Evolutionary conservation across 2,329 filamentous ascomycete genomes (phyloP).

Genomic region (Grosmannia penicillata): DNA sequence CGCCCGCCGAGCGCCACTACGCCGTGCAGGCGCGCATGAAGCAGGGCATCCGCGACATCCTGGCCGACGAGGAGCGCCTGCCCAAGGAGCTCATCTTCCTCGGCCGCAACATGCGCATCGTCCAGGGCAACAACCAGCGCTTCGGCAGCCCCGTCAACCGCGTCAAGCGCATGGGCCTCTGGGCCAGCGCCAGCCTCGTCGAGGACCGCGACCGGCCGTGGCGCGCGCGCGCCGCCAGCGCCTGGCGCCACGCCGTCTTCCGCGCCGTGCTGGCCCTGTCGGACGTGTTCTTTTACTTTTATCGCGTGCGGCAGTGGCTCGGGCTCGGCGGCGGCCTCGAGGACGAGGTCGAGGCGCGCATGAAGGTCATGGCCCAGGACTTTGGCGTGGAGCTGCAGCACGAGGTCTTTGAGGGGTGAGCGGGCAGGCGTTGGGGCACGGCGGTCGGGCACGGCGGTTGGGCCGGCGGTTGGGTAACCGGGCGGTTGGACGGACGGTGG

Average conservation of each 20-base stretch:
- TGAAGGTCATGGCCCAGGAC: slow-evolving; percentile 78
- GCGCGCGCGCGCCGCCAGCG: slow-evolving; percentile 49
- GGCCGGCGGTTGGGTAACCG: too few relatives aligned
- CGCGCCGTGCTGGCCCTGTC: slow-evolving; percentile 57
- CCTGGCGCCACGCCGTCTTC: slow-evolving; percentile 71
- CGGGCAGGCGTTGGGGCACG: too few relatives aligned
- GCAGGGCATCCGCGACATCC: slow-evolving; percentile 49
- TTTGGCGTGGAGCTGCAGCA: slow-evolving; percentile 87
- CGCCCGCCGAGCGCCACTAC: slow-evolving; percentile 60
- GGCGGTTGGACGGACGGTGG: too few relatives aligned
- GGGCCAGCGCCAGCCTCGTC: slow-evolving; percentile 74
- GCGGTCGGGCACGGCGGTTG: too few relatives aligned
- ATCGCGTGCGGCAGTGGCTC: slow-evolving; percentile 61
- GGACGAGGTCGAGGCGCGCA: slow-evolving; percentile 77
- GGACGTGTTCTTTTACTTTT: slow-evolving; percentile 73
- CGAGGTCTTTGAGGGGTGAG: slow-evolving; percentile 70
- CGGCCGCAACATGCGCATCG: slow-evolving; percentile 79
- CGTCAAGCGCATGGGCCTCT: slow-evolving; percentile 83
- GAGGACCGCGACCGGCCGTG: slow-evolving; percentile 53
- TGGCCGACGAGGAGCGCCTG: slow-evolving; percentile 77
- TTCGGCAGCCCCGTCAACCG: slow-evolving; percentile 81
- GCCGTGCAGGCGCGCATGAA: slow-evolving; percentile 81
- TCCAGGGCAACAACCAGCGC: slow-evolving; percentile 86
- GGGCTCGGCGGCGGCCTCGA: slow-evolving; percentile 78
- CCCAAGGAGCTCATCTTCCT: slow-evolving; percentile 87